phyloP scores from a whole-genome alignment of 2,329 filamentous ascomycete species.

The Herpomyces periplanetae region DNA sequence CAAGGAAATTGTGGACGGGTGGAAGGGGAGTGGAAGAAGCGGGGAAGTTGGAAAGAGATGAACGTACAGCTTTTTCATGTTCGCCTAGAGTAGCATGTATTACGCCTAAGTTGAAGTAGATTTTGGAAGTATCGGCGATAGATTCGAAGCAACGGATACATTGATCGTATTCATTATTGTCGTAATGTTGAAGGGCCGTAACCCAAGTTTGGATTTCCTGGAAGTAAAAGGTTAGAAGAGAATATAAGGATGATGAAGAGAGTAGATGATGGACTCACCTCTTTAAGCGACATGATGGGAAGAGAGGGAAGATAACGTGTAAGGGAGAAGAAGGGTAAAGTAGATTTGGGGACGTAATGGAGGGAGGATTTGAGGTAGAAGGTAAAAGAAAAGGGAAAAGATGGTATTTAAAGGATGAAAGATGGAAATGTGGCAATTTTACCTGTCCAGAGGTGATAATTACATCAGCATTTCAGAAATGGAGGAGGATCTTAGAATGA shows the following conservation, averaged over 20 bases:
- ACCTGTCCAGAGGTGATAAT: too few relatives aligned
- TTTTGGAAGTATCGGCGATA: slow-evolving; percentile 85
- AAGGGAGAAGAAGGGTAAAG: too few relatives aligned
- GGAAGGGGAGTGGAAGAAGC: background rate
- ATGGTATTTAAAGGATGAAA: too few relatives aligned
- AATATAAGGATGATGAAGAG: slow-evolving; percentile 1
- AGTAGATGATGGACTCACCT: slow-evolving; percentile 4
- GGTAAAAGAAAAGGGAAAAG: too few relatives aligned
- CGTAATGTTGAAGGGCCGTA: slow-evolving; percentile 51
- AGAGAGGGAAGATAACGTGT: too few relatives aligned
- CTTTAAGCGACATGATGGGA: slow-evolving; percentile 5
- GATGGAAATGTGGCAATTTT: too few relatives aligned
- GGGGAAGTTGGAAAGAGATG: slow-evolving; percentile 4
- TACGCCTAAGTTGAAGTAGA: slow-evolving; percentile 88
- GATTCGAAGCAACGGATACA: slow-evolving; percentile 42
- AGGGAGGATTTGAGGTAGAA: too few relatives aligned
- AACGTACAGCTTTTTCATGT: slow-evolving; percentile 59
- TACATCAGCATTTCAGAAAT: too few relatives aligned
- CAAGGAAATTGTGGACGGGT: slow-evolving; percentile 1
- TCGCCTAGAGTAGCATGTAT: slow-evolving; percentile 88
- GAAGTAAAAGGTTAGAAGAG: slow-evolving; percentile 2
- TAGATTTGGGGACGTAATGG: too few relatives aligned
- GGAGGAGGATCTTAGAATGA: too few relatives aligned
- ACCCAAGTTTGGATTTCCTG: slow-evolving; percentile 99
- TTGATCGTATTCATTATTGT: slow-evolving; percentile 88